Base-by-base conservation (phyloP, 495 filamentous ascomycete genomes). In the Viridothelium virens region DNA sequence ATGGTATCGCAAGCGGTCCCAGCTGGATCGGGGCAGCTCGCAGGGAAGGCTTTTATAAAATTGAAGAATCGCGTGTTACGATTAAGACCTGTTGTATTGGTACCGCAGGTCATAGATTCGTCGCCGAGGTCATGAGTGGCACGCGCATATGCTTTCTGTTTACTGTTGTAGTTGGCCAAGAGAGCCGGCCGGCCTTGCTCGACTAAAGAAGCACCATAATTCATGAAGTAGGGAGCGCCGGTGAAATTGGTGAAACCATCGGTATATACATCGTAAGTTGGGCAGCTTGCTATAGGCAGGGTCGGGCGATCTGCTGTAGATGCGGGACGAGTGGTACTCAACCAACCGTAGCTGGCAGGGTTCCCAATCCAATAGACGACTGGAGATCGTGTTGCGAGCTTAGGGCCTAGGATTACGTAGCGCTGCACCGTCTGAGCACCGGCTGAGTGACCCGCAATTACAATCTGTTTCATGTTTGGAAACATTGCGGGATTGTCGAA, bases 31-130 rank as follows among this genome's bases (percentile, higher is more conserved):
- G 44, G 10, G 39, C 69, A 70, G 12, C 41, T 56, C 11, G 62
- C 38, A 31, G 63, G 66, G 66, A 70, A 70, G 11, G 66, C 69
- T 25, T 65, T 48, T 47, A 70, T 70, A 62, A 68, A 68, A 66
- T 70, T 68, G 63, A 70, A 66, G 64, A 70, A 70, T 25, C 69
- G 67, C 63, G 67, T 66, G 63, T 68, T 68, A 50, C 69, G 69
- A 56, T 70, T 68, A 39, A 39, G 36, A 18, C 69, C 69, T 25
- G 62, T 44, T 11, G 69, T 65, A 3, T 31, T 44, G 9, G 69
- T 62, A 16, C 66, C 69, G 37, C 69, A 70, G 11, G 38, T 63
- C 14, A 63, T 62, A 59, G 66, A 61, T 38, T 65, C 69, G 38
- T 70, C 69, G 36, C 69, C 69, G 47, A 66, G 38, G 61, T 70